Percentiles rank a stretch among this genome's conserved stretches.
Evolutionary conservation across 2,329 filamentous ascomycete species (phyloP).

Genomic region (Dactylella cylindrospora): DNA sequence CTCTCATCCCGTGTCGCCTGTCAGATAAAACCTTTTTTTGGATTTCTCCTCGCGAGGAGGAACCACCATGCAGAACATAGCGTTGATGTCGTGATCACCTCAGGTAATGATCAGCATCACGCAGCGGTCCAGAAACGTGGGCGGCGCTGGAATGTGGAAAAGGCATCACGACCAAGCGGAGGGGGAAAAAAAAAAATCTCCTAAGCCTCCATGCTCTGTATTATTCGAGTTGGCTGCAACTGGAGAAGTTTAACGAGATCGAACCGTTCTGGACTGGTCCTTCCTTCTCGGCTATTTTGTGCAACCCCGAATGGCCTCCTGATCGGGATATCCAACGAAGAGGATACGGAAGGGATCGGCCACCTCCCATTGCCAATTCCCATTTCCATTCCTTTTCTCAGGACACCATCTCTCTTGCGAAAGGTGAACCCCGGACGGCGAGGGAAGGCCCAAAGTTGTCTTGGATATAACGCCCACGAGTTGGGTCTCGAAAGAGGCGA

Average conservation of each 20-base stretch:
- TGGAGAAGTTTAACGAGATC: conserved; percentile 8
- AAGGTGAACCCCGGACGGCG: no score
- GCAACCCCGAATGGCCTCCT: conserved; percentile 22
- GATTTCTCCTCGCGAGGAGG: no score
- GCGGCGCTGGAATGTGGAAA: conserved; percentile 37
- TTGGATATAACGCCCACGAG: conserved; percentile 9
- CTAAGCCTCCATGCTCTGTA: no score
- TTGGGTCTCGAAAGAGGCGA: conserved; percentile 17
- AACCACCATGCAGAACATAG: no score
- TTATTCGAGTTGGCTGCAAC: conserved; percentile 13
- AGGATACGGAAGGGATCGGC: conserved; percentile 28
- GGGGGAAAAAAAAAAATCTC: no score
- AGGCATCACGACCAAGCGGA: no score
- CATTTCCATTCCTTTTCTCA: conserved; percentile 13
- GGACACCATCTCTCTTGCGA: conserved; percentile 18
- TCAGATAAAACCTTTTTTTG: no score
- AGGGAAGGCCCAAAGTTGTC: conserved; percentile 5
- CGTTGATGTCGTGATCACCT: no score
- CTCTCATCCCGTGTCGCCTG: no score
- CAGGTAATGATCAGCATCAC: no score
- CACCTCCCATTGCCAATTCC: conserved; percentile 19
- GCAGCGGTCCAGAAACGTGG: conserved; percentile 33
- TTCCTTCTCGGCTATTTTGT: conserved; percentile 40
- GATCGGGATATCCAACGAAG: conserved; percentile 12
- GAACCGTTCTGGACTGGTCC: conserved; percentile 41